phyloP scores from a whole-genome alignment of 345 rosid genomes.

The Corymbia maculata region DNA sequence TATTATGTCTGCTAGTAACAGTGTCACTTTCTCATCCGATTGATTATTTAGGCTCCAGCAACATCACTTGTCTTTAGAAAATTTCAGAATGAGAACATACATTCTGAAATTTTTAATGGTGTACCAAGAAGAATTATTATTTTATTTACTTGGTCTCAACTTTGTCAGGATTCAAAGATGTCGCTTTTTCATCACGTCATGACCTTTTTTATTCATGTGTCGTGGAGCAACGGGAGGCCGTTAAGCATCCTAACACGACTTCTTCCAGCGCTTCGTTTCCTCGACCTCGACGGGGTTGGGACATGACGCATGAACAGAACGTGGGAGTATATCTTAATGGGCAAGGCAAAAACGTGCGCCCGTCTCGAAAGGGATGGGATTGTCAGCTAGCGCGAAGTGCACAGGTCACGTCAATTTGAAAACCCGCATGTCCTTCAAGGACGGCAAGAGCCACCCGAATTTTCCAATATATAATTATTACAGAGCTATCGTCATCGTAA shows the following conservation, averaged over 20 bases:
- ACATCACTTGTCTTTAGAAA: not conserved
- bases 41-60: not conserved
- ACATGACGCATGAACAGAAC: not conserved
- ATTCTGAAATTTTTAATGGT: not conserved
- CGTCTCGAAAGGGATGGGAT: not conserved
- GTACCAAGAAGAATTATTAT: not conserved
- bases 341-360: not conserved
- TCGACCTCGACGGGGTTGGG: not conserved
- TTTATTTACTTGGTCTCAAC: not conserved
- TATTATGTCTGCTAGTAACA: not conserved
- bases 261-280: not conserved
- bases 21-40: not conserved
- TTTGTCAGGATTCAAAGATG: not conserved
- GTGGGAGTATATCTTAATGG: not conserved
- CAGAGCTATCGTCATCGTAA: not conserved
- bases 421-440: not conserved
- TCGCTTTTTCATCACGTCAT: not conserved
- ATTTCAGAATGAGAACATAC: not conserved
- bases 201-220: not conserved
- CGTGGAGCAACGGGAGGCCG: not conserved
- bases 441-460: not conserved
- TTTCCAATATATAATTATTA: not conserved
- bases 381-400: not conserved
- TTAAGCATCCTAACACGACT: not conserved
- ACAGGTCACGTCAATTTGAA: not conserved